Evolutionary conservation across 352 stramenopile genomes (phyloP), one percentile per base, ranked within the genome.

Genomic region (Pythium coloratum): DNA sequence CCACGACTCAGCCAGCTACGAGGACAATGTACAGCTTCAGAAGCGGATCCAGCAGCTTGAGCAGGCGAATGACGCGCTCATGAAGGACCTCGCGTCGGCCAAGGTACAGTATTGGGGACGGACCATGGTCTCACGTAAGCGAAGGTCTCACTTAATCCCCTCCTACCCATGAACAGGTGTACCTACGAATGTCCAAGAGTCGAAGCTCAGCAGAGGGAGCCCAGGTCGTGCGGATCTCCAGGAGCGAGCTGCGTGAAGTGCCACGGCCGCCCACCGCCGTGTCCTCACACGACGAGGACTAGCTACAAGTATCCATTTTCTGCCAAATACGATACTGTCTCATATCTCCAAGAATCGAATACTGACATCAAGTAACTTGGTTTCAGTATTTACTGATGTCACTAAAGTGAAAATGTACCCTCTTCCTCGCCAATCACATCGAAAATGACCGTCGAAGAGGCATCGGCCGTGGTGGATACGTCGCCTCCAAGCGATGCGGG

Each of bases 31-130:
- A 0, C 76, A 80, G n/a, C 47, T 92, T 2, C 70, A 82, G 38
- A 71, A 68, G 36, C 82, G 86, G 12, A 75, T 94, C 7, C 73
- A 85, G 66, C 84, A 94, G 63, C 77, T 94, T 9, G 82, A 94
- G 57, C 75, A 89, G 18, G 75, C 80, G 16, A 94, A 94, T 57
- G 83, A 94, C 26, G 59, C 67, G 1, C 76, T 94, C 7, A 91
- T 88, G 72, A 89, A 92, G 47, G 84, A 94, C 50, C 70, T 92
- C 30, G 84, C 84, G 14, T 81, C 76, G 2, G 84, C 84, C 38
- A 91, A 92, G 71, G 78, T 87, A 46, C 8, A 55, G 14, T 3
- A 20, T 8, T 12, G 28, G 1, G n/a, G 2, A 12, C n/a, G 8
- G 1, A n/a, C 8, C 46, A 53, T 3, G 46, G n/a, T 53, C 20